Conservation (phyloP, 2,329 filamentous ascomycete genomes). For the Hortaea sp. region DNA sequence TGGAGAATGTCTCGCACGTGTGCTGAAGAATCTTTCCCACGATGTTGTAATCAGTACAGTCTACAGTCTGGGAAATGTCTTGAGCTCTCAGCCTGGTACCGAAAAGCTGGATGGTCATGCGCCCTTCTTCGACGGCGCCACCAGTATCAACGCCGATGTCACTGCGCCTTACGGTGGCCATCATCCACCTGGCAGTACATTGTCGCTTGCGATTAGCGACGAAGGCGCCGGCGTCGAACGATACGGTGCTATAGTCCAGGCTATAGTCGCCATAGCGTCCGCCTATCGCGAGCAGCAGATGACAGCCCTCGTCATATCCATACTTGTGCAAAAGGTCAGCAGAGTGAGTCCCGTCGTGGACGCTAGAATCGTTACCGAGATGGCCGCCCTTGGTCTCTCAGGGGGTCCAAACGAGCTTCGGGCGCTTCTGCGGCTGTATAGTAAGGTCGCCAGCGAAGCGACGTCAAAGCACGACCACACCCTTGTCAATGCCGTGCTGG, state of each 20-base stretch:
- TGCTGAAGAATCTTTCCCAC: slow-evolving; percentile 73
- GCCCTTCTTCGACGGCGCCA: slow-evolving; percentile 38
- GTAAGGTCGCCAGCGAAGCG: slow-evolving; percentile 63
- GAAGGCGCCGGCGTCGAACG: slow-evolving; percentile 71
- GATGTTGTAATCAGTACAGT: slow-evolving; percentile 91
- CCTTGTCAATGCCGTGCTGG: slow-evolving; percentile 63
- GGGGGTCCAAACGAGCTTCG: slow-evolving; percentile 76
- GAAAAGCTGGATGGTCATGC: slow-evolving; percentile 42
- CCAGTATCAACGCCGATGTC: slow-evolving; percentile 6
- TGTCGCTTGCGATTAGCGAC: slow-evolving; percentile 64
- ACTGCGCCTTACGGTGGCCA: slow-evolving; percentile 17
- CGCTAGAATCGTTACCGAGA: slow-evolving; percentile 73
- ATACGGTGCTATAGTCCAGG: slow-evolving; percentile 84
- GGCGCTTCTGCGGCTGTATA: slow-evolving; percentile 74
- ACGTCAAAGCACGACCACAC: slow-evolving; percentile 57
- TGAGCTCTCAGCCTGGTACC: slow-evolving; percentile 58
- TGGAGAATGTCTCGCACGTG: slow-evolving; percentile 72
- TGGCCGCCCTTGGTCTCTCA: slow-evolving; percentile 64
- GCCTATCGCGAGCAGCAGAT: slow-evolving; percentile 83
- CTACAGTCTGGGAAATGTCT: slow-evolving; percentile 90
- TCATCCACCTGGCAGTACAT: slow-evolving; percentile 52
- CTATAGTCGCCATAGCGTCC: slow-evolving; percentile 80
- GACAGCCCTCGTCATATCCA: slow-evolving; percentile 81
- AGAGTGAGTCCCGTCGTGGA: slow-evolving; percentile 75
- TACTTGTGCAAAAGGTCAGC: slow-evolving; percentile 90